phyloP scores from a whole-genome alignment of 2,329 filamentous ascomycete genomes.

The Pseudocercospora vitis region DNA sequence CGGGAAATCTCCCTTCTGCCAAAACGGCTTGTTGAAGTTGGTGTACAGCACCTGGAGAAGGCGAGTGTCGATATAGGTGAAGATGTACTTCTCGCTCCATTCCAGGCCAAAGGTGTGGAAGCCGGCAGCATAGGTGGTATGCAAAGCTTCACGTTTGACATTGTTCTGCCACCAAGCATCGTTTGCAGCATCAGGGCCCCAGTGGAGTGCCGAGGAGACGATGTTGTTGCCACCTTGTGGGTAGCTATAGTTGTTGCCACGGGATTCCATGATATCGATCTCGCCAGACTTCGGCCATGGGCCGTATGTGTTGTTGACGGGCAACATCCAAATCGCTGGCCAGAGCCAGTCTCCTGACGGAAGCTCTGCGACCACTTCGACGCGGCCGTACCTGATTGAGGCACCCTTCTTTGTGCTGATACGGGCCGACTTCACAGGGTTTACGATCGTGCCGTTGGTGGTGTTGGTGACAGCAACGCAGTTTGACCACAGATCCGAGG shows the following conservation, averaged over 20 bases:
- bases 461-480: conserved; percentile 74
- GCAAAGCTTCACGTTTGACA: conserved; percentile 70
- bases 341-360: conserved; percentile 82
- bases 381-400: conserved; percentile 74
- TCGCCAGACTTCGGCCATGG: conserved; percentile 77
- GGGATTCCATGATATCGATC: conserved; percentile 78
- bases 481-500: conserved; percentile 57
- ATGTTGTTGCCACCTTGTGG: conserved; percentile 77
- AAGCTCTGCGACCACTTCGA: conserved; percentile 76
- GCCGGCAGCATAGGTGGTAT: conserved; percentile 67
- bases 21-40: conserved; percentile 47
- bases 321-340: conserved; percentile 92
- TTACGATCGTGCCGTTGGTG: conserved; percentile 74
- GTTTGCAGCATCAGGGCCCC: conserved; percentile 70
- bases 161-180: conserved; percentile 85
- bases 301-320: conserved; percentile 69
- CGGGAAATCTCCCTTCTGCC: conserved; percentile 42
- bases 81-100: conserved; percentile 85
- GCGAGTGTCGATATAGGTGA: conserved; percentile 79
- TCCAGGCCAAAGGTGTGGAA: conserved; percentile 81
- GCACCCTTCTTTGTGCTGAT: conserved; percentile 72
- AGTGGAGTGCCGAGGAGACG: conserved; percentile 75
- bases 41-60: conserved; percentile 79
- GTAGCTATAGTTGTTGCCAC: conserved; percentile 80
- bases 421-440: conserved; percentile 74